phyloP scores from a whole-genome alignment of 1,284 basidiomycete species.

The Malassezia slooffiae region DNA sequence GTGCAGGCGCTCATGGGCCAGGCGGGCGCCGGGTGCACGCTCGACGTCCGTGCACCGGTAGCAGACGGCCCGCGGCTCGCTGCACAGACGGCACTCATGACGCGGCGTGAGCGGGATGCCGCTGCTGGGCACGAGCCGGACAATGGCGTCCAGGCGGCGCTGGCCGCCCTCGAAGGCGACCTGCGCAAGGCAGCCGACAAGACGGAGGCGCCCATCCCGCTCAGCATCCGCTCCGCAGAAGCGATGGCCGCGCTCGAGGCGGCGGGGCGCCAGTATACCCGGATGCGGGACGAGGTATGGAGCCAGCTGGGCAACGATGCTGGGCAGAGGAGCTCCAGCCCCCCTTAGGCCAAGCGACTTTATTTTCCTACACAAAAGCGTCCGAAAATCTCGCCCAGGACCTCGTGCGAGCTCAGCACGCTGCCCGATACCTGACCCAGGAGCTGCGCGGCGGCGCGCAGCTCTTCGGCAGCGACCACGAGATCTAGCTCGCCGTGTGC shows the following conservation, averaged over 20 bases:
- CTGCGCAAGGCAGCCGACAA: not conserved
- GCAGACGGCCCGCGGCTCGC: not conserved
- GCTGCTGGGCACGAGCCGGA: too few species aligned
- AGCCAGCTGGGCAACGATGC: too few species aligned
- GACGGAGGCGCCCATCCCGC: not conserved
- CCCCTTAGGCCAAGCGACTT: too few species aligned
- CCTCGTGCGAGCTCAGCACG: slow-evolving; percentile 61
- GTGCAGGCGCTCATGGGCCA: slow-evolving; percentile 3
- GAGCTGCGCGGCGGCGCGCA: slow-evolving; percentile 67
- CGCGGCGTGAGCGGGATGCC: not conserved
- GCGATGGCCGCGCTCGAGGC: not conserved
- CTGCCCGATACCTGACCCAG: slow-evolving; percentile 66
- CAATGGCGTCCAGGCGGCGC: too few species aligned
- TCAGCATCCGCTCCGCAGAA: not conserved
- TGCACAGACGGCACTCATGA: slow-evolving; percentile 2
- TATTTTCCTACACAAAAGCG: slow-evolving; percentile 49
- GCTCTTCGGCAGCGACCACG: slow-evolving; percentile 69
- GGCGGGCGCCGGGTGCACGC: too few species aligned
- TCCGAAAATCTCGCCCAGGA: slow-evolving; percentile 66
- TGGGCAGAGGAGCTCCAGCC: too few species aligned
- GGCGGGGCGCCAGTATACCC: not conserved
- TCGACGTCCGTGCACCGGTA: too few species aligned
- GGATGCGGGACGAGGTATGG: too few species aligned
- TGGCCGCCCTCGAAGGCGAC: not conserved
- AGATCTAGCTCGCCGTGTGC: slow-evolving; percentile 49